Conservation (phyloP, 2,329 filamentous ascomycete genomes). For the Sporothrix luriei region DNA sequence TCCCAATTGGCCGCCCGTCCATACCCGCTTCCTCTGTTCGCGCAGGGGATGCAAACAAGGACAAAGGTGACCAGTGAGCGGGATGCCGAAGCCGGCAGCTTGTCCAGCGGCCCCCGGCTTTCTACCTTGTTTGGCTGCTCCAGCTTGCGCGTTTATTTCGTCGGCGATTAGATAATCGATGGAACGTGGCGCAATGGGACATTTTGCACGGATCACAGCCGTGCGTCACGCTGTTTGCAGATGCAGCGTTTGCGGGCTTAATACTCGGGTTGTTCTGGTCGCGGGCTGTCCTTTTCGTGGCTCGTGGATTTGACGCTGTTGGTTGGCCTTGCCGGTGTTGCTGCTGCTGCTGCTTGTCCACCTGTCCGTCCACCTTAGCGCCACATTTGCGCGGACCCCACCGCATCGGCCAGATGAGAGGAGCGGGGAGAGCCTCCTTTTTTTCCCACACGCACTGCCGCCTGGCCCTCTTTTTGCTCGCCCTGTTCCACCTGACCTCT, state of each 20-base stretch:
- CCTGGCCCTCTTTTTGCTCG: constrained; percentile 27
- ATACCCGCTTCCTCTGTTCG: background rate
- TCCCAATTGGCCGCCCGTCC: constrained; percentile 12
- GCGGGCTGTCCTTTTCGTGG: constrained; percentile 6
- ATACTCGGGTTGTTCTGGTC: constrained; percentile 4
- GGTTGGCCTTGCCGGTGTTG: constrained; percentile 17
- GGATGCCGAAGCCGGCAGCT: background rate
- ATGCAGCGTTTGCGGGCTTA: constrained; percentile 9
- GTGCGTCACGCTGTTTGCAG: background rate
- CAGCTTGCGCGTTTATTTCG: constrained; percentile 9
- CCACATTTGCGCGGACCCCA: constrained; percentile 35
- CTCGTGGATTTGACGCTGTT: constrained; percentile 6
- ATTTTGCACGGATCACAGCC: background rate
- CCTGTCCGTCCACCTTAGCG: constrained; percentile 28
- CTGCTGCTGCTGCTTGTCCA: constrained; percentile 24
- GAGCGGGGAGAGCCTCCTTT: constrained; percentile 37
- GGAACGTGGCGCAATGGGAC: background rate
- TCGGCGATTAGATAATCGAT: background rate
- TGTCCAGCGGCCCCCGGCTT: background rate
- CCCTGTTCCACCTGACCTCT: constrained; percentile 25
- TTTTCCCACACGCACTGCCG: constrained; percentile 34
- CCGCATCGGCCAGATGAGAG: constrained; percentile 34
- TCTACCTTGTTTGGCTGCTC: background rate
- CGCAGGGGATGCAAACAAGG: background rate
- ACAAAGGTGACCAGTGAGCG: background rate